Conservation (phyloP, 148 eudicot species). For the Talinum fruticosum region DNA sequence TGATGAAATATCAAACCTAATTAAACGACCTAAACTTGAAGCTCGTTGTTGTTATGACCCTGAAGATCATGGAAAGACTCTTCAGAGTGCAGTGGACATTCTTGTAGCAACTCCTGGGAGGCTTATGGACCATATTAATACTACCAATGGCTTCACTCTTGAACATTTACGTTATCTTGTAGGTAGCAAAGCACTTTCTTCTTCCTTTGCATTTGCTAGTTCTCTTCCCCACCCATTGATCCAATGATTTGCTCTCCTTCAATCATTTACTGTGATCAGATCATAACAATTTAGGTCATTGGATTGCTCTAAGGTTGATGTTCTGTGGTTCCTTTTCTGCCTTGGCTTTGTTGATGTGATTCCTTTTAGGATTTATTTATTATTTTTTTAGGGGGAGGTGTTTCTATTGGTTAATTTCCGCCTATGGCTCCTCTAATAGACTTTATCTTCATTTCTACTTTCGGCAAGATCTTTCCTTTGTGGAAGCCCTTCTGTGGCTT, state of each 20-base stretch:
- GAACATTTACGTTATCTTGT: conserved; percentile 90
- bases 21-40: conserved; percentile 55
- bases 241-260: too few species aligned
- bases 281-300: too few species aligned
- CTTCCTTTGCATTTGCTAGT: conserved; percentile 6
- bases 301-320: too few species aligned
- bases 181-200: conserved; percentile 29
- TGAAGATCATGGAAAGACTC: conserved; percentile 47
- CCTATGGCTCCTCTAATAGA: too few species aligned
- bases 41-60: conserved; percentile 68
- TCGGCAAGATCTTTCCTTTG: background rate
- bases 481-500: background rate
- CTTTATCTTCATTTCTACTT: too few species aligned
- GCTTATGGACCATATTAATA: conserved; percentile 86
- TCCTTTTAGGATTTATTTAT: too few species aligned
- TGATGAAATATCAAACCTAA: conserved; percentile 73
- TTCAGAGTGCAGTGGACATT: conserved; percentile 79
- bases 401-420: too few species aligned
- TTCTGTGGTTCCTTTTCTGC: too few species aligned
- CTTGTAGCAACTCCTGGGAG: conserved; percentile 97
- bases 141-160: conserved; percentile 84
- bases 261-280: too few species aligned
- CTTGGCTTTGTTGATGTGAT: too few species aligned
- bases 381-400: background rate
- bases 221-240: background rate